A percentile compares a stretch with the other conserved stretches of the same genome.
These are phyloP conservation scores for Podaxis sp. DNA, from an alignment of 768 basidiomycete genomes.

Conservation along the genomic window DNA sequence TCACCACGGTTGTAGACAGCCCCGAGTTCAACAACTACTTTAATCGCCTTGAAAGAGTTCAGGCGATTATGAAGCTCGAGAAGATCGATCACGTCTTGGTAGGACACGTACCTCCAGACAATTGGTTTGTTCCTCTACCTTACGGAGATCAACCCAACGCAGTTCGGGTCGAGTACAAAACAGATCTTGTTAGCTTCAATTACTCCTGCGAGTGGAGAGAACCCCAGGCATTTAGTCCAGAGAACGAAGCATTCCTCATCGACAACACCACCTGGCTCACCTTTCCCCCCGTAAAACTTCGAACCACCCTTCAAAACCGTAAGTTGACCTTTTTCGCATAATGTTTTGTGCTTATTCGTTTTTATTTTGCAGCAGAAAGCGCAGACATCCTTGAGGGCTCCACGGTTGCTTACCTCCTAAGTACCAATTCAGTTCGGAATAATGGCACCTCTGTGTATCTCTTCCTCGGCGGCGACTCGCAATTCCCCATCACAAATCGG, in stretches of 20 bases:
- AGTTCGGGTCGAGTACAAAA: background rate
- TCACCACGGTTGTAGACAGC: background rate
- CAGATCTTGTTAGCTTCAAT: background rate
- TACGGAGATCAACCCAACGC: background rate
- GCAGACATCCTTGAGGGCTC: background rate
- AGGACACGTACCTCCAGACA: background rate
- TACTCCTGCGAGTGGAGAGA: background rate
- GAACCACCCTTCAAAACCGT: no score
- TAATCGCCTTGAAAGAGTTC: background rate
- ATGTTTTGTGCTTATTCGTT: background rate
- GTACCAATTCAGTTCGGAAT: background rate
- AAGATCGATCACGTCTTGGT: background rate
- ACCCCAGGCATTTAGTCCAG: background rate
- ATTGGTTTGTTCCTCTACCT: background rate
- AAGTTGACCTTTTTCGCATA: no score
- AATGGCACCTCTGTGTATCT: background rate
- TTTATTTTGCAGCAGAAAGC: background rate
- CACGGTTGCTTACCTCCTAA: background rate
- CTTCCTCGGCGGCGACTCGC: no score
- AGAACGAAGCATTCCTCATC: background rate
- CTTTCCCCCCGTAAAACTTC: no score
- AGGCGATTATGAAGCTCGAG: background rate
- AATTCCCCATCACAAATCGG: background rate
- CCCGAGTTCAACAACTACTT: background rate
- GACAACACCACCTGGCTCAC: no score